phyloP scores from a whole-genome alignment of 768 basidiomycete genomes.

The Crucibulum laeve region DNA sequence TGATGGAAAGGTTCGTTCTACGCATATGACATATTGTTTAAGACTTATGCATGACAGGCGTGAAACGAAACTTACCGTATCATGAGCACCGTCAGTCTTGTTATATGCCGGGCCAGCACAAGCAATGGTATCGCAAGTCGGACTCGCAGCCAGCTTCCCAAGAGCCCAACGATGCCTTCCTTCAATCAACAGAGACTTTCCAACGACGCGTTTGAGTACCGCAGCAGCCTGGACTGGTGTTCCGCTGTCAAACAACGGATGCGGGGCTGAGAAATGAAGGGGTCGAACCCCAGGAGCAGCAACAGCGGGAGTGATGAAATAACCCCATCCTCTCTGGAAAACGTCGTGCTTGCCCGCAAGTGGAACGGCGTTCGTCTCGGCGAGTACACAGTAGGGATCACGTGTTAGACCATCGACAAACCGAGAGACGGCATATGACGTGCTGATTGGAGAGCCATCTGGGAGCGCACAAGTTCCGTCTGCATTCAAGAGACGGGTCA shows the following conservation, averaged over 20 bases:
- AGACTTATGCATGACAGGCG: neutral
- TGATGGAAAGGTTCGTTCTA: slow-evolving; percentile 6
- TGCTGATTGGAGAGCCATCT: neutral
- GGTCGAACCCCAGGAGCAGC: neutral
- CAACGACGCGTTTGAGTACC: slow-evolving; percentile 2
- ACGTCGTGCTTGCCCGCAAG: neutral
- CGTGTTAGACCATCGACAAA: slow-evolving; percentile 1
- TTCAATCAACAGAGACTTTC: slow-evolving; percentile 2
- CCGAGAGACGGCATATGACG: neutral
- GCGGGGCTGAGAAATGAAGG: slow-evolving; percentile 6
- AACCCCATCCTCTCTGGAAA: slow-evolving; percentile 6
- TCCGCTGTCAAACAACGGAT: slow-evolving; percentile 1
- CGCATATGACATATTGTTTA: neutral
- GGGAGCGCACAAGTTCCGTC: neutral
- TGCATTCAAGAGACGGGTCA: neutral
- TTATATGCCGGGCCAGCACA: slow-evolving; percentile 4
- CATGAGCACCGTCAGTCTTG: slow-evolving; percentile 3
- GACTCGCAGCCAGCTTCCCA: neutral
- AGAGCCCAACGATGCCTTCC: slow-evolving; percentile 3
- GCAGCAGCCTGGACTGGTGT: slow-evolving; percentile 2
- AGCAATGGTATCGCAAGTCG: neutral
- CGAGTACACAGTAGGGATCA: slow-evolving; percentile 5
- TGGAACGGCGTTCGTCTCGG: slow-evolving; percentile 2
- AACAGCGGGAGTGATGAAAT: slow-evolving; percentile 4
- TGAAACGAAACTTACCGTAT: slow-evolving; percentile 2